phyloP scores from a whole-genome alignment of 371 early-diverging fungal genomes.

The Mucor circinelloides region DNA sequence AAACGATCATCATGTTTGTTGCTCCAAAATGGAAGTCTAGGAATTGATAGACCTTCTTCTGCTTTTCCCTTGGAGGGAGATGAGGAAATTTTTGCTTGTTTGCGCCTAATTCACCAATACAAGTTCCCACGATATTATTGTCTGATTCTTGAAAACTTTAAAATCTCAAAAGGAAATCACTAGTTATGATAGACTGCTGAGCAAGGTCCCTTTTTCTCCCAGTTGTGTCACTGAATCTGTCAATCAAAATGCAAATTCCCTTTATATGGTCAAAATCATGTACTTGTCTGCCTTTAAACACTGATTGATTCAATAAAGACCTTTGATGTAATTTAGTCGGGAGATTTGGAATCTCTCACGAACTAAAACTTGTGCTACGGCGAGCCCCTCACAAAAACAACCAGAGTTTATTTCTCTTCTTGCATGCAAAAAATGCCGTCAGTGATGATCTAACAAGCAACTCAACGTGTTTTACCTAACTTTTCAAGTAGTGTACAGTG shows the following conservation, averaged over 20 bases:
- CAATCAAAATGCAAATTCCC: not conserved
- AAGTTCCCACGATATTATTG: not conserved
- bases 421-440: not conserved
- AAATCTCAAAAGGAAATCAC: conserved; percentile 1
- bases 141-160: not conserved
- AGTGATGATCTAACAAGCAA: not conserved
- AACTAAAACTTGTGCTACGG: not conserved
- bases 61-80: not conserved
- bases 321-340: not conserved
- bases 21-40: not conserved
- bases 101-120: not conserved
- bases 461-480: no score
- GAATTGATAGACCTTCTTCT: not conserved
- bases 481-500: no score
- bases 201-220: not conserved
- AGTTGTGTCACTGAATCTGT: not conserved
- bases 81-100: not conserved
- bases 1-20: not conserved
- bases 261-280: not conserved
- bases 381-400: not conserved
- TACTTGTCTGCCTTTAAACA: not conserved
- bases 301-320: not conserved
- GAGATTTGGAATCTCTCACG: not conserved
- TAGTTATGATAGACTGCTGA: not conserved
- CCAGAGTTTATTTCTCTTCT: not conserved